Conservation (phyloP, 768 basidiomycete species). For the Leccinum boreale region DNA sequence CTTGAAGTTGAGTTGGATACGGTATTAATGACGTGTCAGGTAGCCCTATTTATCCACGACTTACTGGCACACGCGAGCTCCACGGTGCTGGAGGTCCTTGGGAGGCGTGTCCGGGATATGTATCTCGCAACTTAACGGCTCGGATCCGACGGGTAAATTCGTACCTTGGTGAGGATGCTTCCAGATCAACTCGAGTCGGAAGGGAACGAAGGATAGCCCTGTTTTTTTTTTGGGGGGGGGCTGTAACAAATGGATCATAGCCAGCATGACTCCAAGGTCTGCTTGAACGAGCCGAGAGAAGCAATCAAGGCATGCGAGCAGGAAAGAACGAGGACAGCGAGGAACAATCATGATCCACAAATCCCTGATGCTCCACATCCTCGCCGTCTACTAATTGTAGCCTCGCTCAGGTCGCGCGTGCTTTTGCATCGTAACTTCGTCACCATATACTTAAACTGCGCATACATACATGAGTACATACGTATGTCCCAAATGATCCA, state of each 20-base stretch:
- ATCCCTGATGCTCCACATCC: not conserved
- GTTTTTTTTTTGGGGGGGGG: not conserved
- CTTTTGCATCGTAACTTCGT: not conserved
- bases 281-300: not conserved
- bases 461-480: not conserved
- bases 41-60: no score
- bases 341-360: not conserved
- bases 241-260: not conserved
- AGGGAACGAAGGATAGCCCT: not conserved
- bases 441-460: not conserved
- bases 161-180: not conserved
- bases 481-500: not conserved
- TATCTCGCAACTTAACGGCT: no score
- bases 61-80: no score
- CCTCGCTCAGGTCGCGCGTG: not conserved
- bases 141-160: no score
- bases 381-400: not conserved
- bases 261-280: not conserved
- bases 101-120: no score
- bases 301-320: not conserved
- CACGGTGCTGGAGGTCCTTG: no score
- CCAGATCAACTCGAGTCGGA: not conserved
- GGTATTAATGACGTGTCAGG: no score
- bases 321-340: not conserved
- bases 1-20: no score